Evolutionary conservation across 208 protist species (phyloP).

Genomic region (Phytomonas sp.): DNA sequence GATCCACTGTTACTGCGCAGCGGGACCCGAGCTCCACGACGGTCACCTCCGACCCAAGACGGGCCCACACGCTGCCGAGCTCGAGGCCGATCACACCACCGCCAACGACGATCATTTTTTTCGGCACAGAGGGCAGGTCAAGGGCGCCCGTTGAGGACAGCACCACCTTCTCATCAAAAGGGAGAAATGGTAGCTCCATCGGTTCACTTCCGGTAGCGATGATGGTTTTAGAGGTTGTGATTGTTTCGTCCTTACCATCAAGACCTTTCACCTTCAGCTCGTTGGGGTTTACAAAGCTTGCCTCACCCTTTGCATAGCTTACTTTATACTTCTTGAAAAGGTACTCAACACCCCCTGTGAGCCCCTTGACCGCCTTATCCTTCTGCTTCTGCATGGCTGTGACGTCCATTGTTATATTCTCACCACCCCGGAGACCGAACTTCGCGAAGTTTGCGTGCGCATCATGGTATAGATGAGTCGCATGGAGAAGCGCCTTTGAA

Average conservation of each 20-base stretch:
- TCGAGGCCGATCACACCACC: constrained; percentile 99
- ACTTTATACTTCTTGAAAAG: constrained; percentile 99
- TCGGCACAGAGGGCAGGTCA: constrained; percentile 90
- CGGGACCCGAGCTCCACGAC: constrained; percentile 96
- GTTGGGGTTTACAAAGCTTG: constrained; percentile 67
- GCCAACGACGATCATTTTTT: constrained; percentile 98
- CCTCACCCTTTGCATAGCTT: constrained; percentile 94
- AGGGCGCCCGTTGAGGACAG: constrained; percentile 98
- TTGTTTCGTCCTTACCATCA: constrained; percentile 85
- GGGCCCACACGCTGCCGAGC: constrained; percentile 97
- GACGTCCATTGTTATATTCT: constrained; percentile 91
- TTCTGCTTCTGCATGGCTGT: constrained; percentile 95
- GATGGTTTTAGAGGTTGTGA: constrained; percentile 96
- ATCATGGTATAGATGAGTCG: constrained; percentile 97
- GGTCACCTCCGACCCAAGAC: constrained; percentile 97
- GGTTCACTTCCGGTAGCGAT: constrained; percentile 98
- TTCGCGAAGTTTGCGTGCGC: constrained; percentile 91
- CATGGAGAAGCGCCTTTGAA: constrained; percentile 98
- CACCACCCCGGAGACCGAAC: constrained; percentile 84
- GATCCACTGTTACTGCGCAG: constrained; percentile 86
- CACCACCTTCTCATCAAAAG: constrained; percentile 97
- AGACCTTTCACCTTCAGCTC: constrained; percentile 70
- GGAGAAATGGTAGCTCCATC: constrained; percentile 87
- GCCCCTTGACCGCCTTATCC: constrained; percentile 90
- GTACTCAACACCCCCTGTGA: constrained; percentile 97